phyloP scores from a whole-genome alignment of 2,329 filamentous ascomycete species.

The Exophiala oligosperma region DNA sequence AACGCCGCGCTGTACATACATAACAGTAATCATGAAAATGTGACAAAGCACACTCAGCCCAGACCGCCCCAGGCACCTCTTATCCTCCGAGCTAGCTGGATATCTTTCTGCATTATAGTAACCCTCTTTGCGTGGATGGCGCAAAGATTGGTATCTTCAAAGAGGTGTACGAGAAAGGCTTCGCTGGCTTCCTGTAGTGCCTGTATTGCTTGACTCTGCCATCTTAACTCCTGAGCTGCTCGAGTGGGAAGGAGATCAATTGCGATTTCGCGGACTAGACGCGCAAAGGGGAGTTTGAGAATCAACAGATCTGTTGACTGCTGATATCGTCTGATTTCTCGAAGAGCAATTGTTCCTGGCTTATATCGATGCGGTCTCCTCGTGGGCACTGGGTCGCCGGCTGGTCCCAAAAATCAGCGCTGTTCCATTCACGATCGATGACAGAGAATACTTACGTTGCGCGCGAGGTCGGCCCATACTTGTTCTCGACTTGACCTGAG shows the following conservation, averaged over 20 bases:
- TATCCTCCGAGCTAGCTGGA: conserved; percentile 83
- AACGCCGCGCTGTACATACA: conserved; percentile 2
- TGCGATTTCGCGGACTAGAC: conserved; percentile 53
- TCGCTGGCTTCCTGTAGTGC: conserved; percentile 95
- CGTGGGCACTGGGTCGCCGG: conserved; percentile 70
- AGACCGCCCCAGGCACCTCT: conserved; percentile 70
- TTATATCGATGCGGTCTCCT: conserved; percentile 64
- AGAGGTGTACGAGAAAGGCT: conserved; percentile 93
- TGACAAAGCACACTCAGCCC: conserved; percentile 52
- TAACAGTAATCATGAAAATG: background rate
- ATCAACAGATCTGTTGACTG: conserved; percentile 85
- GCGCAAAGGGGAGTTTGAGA: conserved; percentile 54
- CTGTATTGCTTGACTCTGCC: conserved; percentile 93
- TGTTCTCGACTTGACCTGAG: conserved; percentile 20
- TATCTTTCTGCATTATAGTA: conserved; percentile 97
- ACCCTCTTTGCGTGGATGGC: conserved; percentile 96
- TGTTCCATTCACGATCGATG: conserved; percentile 9
- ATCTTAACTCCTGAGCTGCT: conserved; percentile 71
- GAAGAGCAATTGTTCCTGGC: conserved; percentile 81
- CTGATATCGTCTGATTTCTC: conserved; percentile 90
- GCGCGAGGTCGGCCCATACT: conserved; percentile 27
- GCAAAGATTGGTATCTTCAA: conserved; percentile 93
- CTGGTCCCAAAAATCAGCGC: conserved; percentile 41
- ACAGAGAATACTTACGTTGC: conserved; percentile 31
- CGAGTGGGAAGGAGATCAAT: conserved; percentile 59